Percentiles rank a stretch among this genome's conserved stretches.
phyloP scores from a whole-genome alignment of 208 protist species.

The Leishmania martiniquensis region DNA sequence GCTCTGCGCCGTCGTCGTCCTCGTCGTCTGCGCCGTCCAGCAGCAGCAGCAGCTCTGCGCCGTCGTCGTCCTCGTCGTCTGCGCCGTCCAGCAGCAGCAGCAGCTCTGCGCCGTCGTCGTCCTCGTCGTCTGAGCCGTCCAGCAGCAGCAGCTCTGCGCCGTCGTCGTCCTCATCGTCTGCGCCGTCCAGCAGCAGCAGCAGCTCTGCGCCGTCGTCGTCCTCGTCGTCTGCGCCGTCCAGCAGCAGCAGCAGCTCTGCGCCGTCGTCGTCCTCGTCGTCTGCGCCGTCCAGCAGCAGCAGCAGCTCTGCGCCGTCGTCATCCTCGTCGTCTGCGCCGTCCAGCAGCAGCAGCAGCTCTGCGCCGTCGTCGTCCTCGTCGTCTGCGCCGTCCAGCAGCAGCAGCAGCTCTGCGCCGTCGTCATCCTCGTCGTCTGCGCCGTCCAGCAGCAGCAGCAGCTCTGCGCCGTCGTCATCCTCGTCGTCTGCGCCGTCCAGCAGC shows the following conservation, averaged over 20 bases:
- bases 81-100: neutral
- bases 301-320: neutral
- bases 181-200: neutral
- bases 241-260: neutral
- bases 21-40: neutral
- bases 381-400: neutral
- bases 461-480: neutral
- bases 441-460: neutral
- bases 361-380: neutral
- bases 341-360: neutral
- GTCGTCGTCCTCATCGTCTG: neutral
- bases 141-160: neutral
- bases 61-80: neutral
- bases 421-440: neutral
- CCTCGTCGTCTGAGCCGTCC: neutral
- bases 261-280: neutral
- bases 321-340: neutral
- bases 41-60: neutral
- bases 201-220: no score
- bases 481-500: no score
- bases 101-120: neutral
- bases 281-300: neutral
- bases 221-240: neutral
- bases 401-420: neutral
- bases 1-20: neutral